Evolutionary conservation across 371 early-diverging fungal species (phyloP).

Genomic region (Mortierella sp.): DNA sequence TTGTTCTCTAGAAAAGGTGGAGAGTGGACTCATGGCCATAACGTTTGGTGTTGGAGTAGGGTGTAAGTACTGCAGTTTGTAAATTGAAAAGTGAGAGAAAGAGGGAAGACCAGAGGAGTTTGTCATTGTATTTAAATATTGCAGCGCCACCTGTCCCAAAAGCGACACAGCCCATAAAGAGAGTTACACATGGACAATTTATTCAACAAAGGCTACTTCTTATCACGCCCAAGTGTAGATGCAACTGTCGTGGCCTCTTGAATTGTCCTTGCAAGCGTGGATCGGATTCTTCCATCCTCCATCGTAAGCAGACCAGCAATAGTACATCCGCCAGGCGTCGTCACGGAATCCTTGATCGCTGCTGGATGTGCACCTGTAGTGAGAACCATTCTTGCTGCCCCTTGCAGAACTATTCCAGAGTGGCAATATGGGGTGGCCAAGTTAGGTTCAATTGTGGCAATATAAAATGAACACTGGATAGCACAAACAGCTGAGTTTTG

Average conservation of each 20-base stretch:
- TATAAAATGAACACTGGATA: no score
- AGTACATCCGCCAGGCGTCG: constrained; percentile 70
- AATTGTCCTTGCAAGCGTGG: constrained; percentile 64
- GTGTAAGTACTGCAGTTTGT: neutral
- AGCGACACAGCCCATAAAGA: neutral
- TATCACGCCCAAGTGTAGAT: constrained; percentile 60
- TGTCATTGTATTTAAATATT: neutral
- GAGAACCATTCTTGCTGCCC: constrained; percentile 67
- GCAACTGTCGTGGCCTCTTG: constrained; percentile 68
- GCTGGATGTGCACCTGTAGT: constrained; percentile 65
- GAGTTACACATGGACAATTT: neutral
- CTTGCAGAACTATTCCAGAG: constrained; percentile 56
- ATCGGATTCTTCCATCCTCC: constrained; percentile 70
- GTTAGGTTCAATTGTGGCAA: neutral
- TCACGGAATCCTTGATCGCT: constrained; percentile 66
- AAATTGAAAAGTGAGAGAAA: neutral
- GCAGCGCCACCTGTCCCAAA: neutral
- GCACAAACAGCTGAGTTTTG: neutral
- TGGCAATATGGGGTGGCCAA: neutral
- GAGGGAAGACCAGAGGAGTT: neutral
- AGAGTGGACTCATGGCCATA: constrained; percentile 1
- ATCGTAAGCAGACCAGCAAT: constrained; percentile 68
- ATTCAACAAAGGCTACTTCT: constrained; percentile 14
- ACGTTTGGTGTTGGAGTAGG: neutral
- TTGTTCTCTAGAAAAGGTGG: constrained; percentile 35